These are phyloP conservation scores for Bacterosira constricta DNA, from an alignment of 108 stramenopile species.

Conservation along the genomic window DNA sequence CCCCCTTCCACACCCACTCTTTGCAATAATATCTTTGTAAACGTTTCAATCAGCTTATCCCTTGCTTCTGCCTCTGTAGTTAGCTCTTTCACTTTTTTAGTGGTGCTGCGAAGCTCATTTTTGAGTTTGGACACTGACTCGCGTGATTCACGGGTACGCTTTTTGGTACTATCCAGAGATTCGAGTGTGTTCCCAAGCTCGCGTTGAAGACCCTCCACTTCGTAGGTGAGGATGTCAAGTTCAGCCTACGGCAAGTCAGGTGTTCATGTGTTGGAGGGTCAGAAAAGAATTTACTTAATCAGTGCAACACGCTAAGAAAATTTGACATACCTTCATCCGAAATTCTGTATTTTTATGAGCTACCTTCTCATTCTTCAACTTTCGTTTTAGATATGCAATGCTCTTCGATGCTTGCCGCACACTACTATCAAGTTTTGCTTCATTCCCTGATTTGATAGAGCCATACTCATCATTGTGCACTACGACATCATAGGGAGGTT, in stretches of 20 bases:
- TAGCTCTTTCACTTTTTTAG: conserved; percentile 20
- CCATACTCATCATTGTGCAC: too few relatives aligned
- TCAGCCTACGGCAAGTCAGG: conserved; percentile 11
- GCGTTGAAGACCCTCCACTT: conserved; percentile 39
- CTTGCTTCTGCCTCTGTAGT: conserved; percentile 35
- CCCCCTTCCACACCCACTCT: conserved; percentile 13
- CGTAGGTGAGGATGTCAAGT: conserved; percentile 35
- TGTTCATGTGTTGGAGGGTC: neutral
- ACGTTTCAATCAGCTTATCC: conserved; percentile 45
- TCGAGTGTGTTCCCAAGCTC: conserved; percentile 24
- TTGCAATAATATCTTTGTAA: conserved; percentile 27
- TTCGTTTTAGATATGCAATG: conserved; percentile 7
- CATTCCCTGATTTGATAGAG: neutral
- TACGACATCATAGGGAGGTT: too few relatives aligned
- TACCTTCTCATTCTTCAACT: conserved; percentile 20
- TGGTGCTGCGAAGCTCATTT: conserved; percentile 20
- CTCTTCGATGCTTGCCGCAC: neutral
- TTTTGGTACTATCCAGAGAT: conserved; percentile 20
- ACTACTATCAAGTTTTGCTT: neutral
- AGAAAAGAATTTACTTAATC: too few relatives aligned
- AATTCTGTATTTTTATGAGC: conserved; percentile 33
- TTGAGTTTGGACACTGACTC: conserved; percentile 24
- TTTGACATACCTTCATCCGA: conserved; percentile 38
- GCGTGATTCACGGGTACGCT: conserved; percentile 6
- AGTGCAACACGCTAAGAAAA: too few relatives aligned